These are phyloP conservation scores for Asterophora parasitica DNA, from an alignment of 768 basidiomycete species.

Conservation along the genomic window DNA sequence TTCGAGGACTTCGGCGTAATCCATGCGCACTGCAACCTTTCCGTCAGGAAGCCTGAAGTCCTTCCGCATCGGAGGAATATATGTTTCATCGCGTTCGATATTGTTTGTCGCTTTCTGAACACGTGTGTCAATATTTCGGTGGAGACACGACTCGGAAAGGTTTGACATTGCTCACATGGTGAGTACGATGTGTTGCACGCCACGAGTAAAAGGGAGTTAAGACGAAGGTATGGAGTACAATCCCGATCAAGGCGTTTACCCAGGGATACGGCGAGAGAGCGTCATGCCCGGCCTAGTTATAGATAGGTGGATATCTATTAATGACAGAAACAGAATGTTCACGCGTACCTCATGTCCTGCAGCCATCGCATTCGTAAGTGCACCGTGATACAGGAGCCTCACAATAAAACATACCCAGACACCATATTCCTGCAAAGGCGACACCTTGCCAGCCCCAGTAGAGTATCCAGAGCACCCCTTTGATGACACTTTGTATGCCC, in stretches of 20 bases:
- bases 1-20: slow-evolving; percentile 43
- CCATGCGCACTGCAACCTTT: slow-evolving; percentile 33
- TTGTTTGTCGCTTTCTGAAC: slow-evolving; percentile 40
- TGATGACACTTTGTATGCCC: slow-evolving; percentile 17
- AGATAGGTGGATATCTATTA: neutral
- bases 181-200: slow-evolving; percentile 59
- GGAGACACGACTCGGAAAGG: neutral
- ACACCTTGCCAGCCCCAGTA: slow-evolving; percentile 53
- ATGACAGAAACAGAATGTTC: neutral
- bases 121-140: neutral
- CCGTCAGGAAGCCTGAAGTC: slow-evolving; percentile 41
- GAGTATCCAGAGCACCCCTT: slow-evolving; percentile 33
- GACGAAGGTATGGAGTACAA: slow-evolving; percentile 41
- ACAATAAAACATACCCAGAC: slow-evolving; percentile 29
- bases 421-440: slow-evolving; percentile 40
- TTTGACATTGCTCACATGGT: slow-evolving; percentile 45
- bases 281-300: slow-evolving; percentile 42
- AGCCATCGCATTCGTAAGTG: neutral
- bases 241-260: slow-evolving; percentile 36
- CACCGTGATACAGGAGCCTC: neutral
- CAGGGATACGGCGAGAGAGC: slow-evolving; percentile 36
- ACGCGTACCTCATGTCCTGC: slow-evolving; percentile 40
- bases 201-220: slow-evolving; percentile 61
- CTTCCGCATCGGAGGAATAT: slow-evolving; percentile 44
- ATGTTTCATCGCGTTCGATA: slow-evolving; percentile 73